Evolutionary conservation across 2,329 filamentous ascomycete genomes (phyloP).

Genomic region (Diaporthe destruens): DNA sequence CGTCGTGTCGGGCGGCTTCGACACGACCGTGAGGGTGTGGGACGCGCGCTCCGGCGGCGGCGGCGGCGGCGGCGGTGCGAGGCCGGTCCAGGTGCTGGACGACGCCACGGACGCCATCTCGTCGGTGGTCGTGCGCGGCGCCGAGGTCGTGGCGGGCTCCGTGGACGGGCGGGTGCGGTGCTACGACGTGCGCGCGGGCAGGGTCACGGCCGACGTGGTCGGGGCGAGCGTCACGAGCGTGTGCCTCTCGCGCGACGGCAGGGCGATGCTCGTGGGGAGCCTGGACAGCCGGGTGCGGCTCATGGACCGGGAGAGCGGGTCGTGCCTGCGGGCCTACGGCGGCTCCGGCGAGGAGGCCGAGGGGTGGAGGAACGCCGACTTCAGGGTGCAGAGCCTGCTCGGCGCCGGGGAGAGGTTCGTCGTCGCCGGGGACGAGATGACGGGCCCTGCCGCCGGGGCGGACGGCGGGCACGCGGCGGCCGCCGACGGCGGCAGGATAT

Average conservation of each 20-base stretch:
- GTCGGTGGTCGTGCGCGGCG: conserved; percentile 59
- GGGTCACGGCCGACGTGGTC: conserved; percentile 77
- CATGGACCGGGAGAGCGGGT: conserved; percentile 82
- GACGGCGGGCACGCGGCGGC: conserved; percentile 54
- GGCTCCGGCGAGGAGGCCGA: conserved; percentile 51
- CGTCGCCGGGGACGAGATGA: conserved; percentile 82
- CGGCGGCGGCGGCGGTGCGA: conserved; percentile 56
- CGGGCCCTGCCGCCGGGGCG: conserved; percentile 41
- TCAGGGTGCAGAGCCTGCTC: conserved; percentile 81
- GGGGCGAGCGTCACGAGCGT: conserved; percentile 81
- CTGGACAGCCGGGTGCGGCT: conserved; percentile 83
- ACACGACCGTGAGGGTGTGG: conserved; percentile 83
- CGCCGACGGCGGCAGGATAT: conserved; percentile 68
- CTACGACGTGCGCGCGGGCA: conserved; percentile 87
- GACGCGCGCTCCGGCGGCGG: conserved; percentile 67
- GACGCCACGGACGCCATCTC: conserved; percentile 80
- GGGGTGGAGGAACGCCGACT: conserved; percentile 72
- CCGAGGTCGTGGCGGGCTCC: conserved; percentile 78
- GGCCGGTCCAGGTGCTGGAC: conserved; percentile 78
- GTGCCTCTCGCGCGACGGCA: conserved; percentile 76
- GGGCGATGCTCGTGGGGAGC: conserved; percentile 78
- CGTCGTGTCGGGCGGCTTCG: conserved; percentile 79
- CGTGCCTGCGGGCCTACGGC: conserved; percentile 78
- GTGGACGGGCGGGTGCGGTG: conserved; percentile 85
- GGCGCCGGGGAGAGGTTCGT: conserved; percentile 83